phyloP scores from a whole-genome alignment of 108 stramenopile genomes.

The Nitzschia sp. region DNA sequence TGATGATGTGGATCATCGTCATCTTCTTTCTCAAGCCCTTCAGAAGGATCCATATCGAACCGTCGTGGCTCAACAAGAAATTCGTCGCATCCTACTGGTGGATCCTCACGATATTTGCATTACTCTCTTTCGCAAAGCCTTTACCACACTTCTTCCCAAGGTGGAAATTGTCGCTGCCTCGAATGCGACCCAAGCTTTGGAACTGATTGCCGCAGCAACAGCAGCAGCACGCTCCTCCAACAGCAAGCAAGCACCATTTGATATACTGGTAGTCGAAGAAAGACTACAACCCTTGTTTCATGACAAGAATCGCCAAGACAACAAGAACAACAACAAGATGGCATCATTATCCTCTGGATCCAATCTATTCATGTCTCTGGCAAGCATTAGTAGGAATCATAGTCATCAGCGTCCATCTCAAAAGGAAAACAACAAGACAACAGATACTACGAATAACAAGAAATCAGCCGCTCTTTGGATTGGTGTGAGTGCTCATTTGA shows the following conservation, averaged over 20 bases:
- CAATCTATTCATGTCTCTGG: not conserved
- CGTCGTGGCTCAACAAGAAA: conserved; percentile 41
- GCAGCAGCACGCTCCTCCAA: too few species aligned
- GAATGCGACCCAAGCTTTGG: conserved; percentile 51
- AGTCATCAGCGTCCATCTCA: too few species aligned
- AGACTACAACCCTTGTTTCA: conserved; percentile 38
- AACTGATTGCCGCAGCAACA: conserved; percentile 4
- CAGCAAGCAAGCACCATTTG: conserved; percentile 44
- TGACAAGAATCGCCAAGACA: not conserved
- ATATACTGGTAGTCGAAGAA: conserved; percentile 70
- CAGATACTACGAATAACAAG: not conserved
- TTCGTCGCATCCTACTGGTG: conserved; percentile 58
- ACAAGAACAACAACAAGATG: too few species aligned
- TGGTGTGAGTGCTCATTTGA: conserved; percentile 52
- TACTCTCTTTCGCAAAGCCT: conserved; percentile 51
- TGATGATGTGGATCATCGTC: conserved; percentile 2
- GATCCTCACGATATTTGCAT: conserved; percentile 72
- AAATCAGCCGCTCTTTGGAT: conserved; percentile 39
- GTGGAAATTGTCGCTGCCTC: conserved; percentile 46
- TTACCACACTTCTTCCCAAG: conserved; percentile 53
- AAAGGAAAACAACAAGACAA: too few species aligned
- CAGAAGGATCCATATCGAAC: conserved; percentile 33
- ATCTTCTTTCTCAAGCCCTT: not conserved
- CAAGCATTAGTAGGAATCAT: not conserved
- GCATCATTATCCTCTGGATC: too few species aligned